Base-by-base conservation (phyloP, 805 yeast species). In the Martiniozyma abietophila region DNA sequence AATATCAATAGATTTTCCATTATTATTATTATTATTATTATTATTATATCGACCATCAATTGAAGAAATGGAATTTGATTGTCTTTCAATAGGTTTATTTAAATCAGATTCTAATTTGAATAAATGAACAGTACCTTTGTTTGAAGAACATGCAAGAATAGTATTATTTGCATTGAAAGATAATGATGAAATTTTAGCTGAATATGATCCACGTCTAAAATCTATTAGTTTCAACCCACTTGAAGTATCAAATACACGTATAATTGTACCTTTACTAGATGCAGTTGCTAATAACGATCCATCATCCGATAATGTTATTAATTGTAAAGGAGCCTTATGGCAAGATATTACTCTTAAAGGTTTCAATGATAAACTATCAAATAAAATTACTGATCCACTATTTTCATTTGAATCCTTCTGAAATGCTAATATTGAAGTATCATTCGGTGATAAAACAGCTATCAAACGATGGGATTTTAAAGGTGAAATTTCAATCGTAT, bases 61-160 rank as follows among this genome's bases (percentile, higher is more conserved):
- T n/a, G n/a, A n/a, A n/a, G n/a, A n/a, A n/a, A n/a, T n/a, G n/a
- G n/a, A n/a, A n/a, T n/a, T n/a, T n/a, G n/a, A n/a, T n/a, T n/a
- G n/a, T n/a, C n/a, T n/a, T n/a, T n/a, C n/a, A n/a, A n/a, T n/a
- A n/a, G n/a, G n/a, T n/a, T n/a, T n/a, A n/a, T n/a, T n/a, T n/a
- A n/a, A n/a, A n/a, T n/a, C n/a, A n/a, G n/a, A n/a, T 8, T 6
- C 49, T 17, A 50, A 44, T 14, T 36, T 38, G 65, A 89, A 92
- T 25, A 92, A 75, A 56, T 92, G 99, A 16, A 92, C 88, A 0
- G 99, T 92, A 28, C 83, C 94, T 15, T 94, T 84, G 2, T 94
- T 75, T 18, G 94, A 80, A 8, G 89, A 74, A 18, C 89, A 95
- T n/a, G 84, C 72, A 20, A 92, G 62, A 42, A 80, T 71, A 11